Base-by-base conservation (phyloP, 2,329 filamentous ascomycete genomes). In the Pyrenophora seminiperda region DNA sequence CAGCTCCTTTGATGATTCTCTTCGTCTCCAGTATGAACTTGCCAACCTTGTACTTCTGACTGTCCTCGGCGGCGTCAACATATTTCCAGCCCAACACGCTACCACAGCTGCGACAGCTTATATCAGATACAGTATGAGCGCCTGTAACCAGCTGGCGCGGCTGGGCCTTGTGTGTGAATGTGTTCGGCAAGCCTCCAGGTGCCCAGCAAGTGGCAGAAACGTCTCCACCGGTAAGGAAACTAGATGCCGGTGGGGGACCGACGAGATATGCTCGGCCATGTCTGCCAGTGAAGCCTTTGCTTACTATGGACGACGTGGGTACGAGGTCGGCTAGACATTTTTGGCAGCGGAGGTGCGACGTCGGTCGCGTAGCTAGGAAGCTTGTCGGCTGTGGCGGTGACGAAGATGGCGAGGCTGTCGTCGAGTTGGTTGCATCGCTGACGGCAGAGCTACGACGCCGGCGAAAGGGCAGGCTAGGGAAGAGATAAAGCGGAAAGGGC, bases 21-120 rank as follows among this genome's bases (percentile, higher is more conserved):
- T 79, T 82, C 34, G 82, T 85, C 68, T 87, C 84, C 20, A 87
- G 68, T 20, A 87, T 87, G 56, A 83, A 86, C 63, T 86, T 86
- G n/a, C 84, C 84, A 2, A 86, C 81, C 63, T 87, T 87, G 62
- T 87, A 87, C 47, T 77, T 74, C 69, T 87, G 84, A 9, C 70
- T 74, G 50, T 85, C 83, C 56, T 86, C 82, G 51, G 83, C 82
- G 0, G 84, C 84, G 15, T 78, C 76, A 18, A 86, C 78, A 61
- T 87, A 87, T 67, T 87, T 86, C 84, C 84, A 87, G 2, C 84
- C 84, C 15, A 87, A 62, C 29, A 83, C 76, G 45, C 66, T 78
- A 2, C 79, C 81, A 54, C 84, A 87, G 38, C 77, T 75, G 3
- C 75, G 69, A 60, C 84, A 87, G 55, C 73, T 79, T 34, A 87